Evolutionary conservation across 73 alveolate species (phyloP).

Genomic region (Paramecium pentaurelia): DNA sequence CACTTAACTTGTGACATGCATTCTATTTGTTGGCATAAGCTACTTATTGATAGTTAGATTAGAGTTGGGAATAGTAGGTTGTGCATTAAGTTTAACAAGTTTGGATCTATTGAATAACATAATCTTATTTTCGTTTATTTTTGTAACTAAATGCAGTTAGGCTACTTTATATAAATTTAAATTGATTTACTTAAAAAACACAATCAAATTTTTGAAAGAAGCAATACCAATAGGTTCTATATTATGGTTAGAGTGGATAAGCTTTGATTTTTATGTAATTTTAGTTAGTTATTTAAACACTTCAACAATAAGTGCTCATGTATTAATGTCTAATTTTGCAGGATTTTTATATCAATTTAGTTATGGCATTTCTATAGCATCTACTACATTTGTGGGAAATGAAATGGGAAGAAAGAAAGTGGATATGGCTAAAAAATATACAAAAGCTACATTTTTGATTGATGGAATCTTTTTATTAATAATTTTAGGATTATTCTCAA

Average conservation of each 20-base stretch:
- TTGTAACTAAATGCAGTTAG: neutral
- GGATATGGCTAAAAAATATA: slow-evolving; percentile 36
- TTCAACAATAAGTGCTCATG: neutral
- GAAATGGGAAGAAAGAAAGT: slow-evolving; percentile 59
- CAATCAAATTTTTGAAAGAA: neutral
- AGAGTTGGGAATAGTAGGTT: neutral
- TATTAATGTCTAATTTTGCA: slow-evolving; percentile 32
- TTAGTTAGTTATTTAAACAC: neutral
- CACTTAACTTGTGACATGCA: neutral
- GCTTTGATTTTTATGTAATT: neutral
- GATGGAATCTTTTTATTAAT: neutral
- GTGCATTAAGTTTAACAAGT: neutral
- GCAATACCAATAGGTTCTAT: neutral
- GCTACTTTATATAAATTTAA: neutral
- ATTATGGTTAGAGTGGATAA: neutral
- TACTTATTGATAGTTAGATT: neutral
- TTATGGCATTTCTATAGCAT: slow-evolving; percentile 41
- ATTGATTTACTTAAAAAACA: neutral
- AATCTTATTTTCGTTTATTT: neutral
- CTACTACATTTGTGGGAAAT: slow-evolving; percentile 49
- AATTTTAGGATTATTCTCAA: neutral
- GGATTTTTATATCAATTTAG: slow-evolving; percentile 10
- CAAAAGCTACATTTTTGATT: neutral
- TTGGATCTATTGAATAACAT: neutral
- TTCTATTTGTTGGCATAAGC: neutral